Base-by-base conservation (phyloP, 2,329 filamentous ascomycete genomes). In the Allantophomopsis lycopodina region DNA sequence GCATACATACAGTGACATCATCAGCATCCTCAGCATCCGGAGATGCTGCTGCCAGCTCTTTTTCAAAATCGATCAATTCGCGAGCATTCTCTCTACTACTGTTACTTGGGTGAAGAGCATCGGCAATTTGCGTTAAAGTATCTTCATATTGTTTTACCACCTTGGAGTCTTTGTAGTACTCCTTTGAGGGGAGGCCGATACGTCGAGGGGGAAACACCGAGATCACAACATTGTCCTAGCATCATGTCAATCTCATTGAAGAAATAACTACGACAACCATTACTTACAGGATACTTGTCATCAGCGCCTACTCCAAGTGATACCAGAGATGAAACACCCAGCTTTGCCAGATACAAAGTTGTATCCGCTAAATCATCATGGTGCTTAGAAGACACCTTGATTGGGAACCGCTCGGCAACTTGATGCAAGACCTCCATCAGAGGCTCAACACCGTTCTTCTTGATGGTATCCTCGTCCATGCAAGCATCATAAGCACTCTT, bases 401-500 rank as follows among this genome's bases (percentile, higher is more conserved):
- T 41, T 16, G 63, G 60, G 46, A 72, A 71, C 10, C 65, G 55
- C 6, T 60, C 51, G 8, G 64, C 59, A 30, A 81, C 56, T 35
- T 69, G 56, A 12, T 65, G 55, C n/a, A 84, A 59, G 8, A 83
- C 56, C 4, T 67, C 55, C 14, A 65, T 54, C 32, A 86, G 55
- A 2, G 79, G 78, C 42, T 64, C 54, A 5, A 69, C 59, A 2
- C 77, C 79, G 10, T 65, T 53, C 34, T 67, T 56, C 46, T 69
- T 67, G 37, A 82, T 68, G 8, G 60, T 57, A 7, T 68, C 62
- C 51, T 79, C 70, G 48, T 84, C 65, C 55, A 81, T 68, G 51
- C 81, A 86, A 28, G 78, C 70, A 44, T 73, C 60, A 49, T 83
- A 85, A 0, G 68, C 71, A 35, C 66, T 58, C 54, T 79, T 72